phyloP scores from a whole-genome alignment of 148 eudicot genomes.

The Beta vulgaris region DNA sequence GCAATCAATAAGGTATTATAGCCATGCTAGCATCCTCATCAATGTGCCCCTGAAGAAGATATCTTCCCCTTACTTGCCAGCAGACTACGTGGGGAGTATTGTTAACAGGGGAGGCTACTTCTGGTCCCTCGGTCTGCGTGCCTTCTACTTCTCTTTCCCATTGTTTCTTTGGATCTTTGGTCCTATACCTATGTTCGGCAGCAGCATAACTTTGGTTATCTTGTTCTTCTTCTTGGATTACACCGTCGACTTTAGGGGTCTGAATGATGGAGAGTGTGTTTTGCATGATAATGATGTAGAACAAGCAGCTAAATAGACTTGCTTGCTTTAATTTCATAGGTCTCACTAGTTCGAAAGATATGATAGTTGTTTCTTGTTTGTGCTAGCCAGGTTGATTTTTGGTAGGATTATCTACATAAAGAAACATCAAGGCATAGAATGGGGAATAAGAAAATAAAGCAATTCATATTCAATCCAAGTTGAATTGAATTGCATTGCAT shows the following conservation, averaged over 20 bases:
- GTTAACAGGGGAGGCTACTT: constrained; percentile 79
- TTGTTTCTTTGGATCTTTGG: constrained; percentile 87
- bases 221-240: constrained; percentile 71
- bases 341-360: too few species aligned
- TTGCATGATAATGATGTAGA: constrained; percentile 24
- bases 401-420: constrained; percentile 1
- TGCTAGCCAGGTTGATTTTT: background rate
- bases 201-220: constrained; percentile 51
- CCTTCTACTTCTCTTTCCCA: constrained; percentile 84
- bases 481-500: constrained; percentile 20
- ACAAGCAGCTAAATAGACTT: constrained; percentile 23
- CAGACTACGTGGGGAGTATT: constrained; percentile 53
- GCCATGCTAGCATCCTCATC: constrained; percentile 84
- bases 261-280: constrained; percentile 12
- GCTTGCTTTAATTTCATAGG: background rate
- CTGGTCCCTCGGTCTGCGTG: constrained; percentile 83
- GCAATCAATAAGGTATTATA: constrained; percentile 82
- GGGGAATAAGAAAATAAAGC: background rate
- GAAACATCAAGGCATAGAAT: background rate
- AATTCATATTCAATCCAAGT: constrained; percentile 23
- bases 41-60: constrained; percentile 64
- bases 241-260: constrained; percentile 36
- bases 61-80: constrained; percentile 36
- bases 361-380: background rate
- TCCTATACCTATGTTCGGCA: constrained; percentile 74